Percentiles rank a stretch among this genome's conserved stretches.
These are phyloP conservation scores for Colletotrichum liriopes DNA, from an alignment of 2,329 filamentous ascomycete species.

Conservation along the genomic window DNA sequence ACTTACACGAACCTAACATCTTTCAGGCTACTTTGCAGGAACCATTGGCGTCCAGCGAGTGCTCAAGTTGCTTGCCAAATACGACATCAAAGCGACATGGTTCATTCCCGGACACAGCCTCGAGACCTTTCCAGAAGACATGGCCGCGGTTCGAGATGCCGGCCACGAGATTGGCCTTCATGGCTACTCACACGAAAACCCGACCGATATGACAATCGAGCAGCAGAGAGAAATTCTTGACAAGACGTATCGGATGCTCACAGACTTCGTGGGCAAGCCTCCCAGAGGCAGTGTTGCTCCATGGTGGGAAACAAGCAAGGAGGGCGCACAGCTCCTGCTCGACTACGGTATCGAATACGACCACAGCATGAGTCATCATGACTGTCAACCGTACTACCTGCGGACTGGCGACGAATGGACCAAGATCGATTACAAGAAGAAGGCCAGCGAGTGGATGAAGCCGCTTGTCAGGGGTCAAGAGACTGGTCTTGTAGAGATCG, in stretches of 20 bases:
- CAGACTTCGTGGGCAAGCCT: constrained; percentile 78
- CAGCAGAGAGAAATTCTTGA: constrained; percentile 83
- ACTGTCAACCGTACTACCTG: constrained; percentile 76
- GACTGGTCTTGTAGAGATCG: constrained; percentile 78
- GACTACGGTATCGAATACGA: constrained; percentile 80
- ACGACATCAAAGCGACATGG: constrained; percentile 77
- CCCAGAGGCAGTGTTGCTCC: constrained; percentile 82
- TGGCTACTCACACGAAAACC: constrained; percentile 83
- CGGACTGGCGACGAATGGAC: constrained; percentile 77
- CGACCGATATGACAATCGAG: constrained; percentile 79
- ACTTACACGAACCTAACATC: not conserved
- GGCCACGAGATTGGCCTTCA: constrained; percentile 72
- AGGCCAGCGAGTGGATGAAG: constrained; percentile 77
- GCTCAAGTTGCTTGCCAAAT: constrained; percentile 80
- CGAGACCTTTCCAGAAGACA: constrained; percentile 65
- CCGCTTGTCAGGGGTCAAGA: constrained; percentile 71
- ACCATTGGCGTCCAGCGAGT: constrained; percentile 76
- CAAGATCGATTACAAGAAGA: constrained; percentile 77
- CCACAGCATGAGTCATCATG: constrained; percentile 77
- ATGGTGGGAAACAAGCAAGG: constrained; percentile 81
- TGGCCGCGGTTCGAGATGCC: constrained; percentile 60
- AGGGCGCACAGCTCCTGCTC: constrained; percentile 76
- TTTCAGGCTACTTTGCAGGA: constrained; percentile 76
- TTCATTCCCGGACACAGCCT: constrained; percentile 66
- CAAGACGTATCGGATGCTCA: constrained; percentile 81